Evolutionary conservation across 140 eudicot species (phyloP), one percentile per base, ranked within the genome.

Genomic region (Cichorium intybus): DNA sequence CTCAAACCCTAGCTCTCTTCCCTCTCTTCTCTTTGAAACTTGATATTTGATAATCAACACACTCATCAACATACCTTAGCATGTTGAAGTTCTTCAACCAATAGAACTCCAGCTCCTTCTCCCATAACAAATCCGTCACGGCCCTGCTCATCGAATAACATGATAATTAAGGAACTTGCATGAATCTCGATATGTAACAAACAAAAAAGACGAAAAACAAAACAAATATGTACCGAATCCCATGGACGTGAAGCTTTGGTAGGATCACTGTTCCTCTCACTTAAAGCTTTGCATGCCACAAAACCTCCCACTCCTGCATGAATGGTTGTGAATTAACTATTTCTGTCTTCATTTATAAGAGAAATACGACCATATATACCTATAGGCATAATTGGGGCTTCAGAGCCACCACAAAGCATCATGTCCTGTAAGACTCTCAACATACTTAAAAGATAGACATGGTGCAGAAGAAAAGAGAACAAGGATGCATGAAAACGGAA

Each of bases 401-500:
- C 98, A 68, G 98, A 87, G 64, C 98, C 98, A 65, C 98, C 98
- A 75, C 98, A 91, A 56, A 91, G 96, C 98, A 91, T 91, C 86
- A 91, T 46, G 46, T 87, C 92, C 98, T 91, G 64, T 73, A 78
- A 60, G 31, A 18, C 54, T 71, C 24, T 57, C 70, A 75, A 50
- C 50, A 56, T 9, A 14, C 39, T 65, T 46, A 67, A 57, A 31
- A 48, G 49, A 59, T 17, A 21, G 53, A 63, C 31, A 27, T 46
- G 41, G 24, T 33, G 31, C 5, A 4, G 31, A 27, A 27, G 5
- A 27, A 27, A 43, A 16, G 21, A 50, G 61, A 62, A 71, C 10
- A 60, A 3, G 12, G 46, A 37, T 27, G 80, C 22, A 60, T 24
- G 18, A 27, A 37, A 47, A 31, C 2, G 7, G 37, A 45, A 29